Evolutionary conservation across 2,329 filamentous ascomycete species (phyloP), one percentile per base, ranked within the genome.

Genomic region (Hymenoscyphus albidus): DNA sequence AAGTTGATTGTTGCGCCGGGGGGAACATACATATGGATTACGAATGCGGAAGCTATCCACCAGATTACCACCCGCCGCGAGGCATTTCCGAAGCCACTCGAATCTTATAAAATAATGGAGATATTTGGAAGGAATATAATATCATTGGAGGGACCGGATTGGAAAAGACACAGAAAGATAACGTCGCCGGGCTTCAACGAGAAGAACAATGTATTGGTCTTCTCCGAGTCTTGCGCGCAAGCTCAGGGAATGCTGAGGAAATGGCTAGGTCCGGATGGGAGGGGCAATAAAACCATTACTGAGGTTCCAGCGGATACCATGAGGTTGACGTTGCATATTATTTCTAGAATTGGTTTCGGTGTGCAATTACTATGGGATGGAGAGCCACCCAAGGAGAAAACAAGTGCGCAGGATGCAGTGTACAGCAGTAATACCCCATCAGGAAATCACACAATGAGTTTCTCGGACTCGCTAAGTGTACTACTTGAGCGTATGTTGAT

Each of bases 161-260:
- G 90, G 91, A 86, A 87, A 39, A 82, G 85, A 76, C 90, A 94
- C 74, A 84, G 90, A 67, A 92, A 90, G 76, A 83, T 88, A 55
- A 89, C 87, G 0, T 85, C 87, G 35, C 86, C 89, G 0, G 85
- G 85, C 3, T 93, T 94, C 76, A 91, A 88, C 64, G 91, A 94
- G 78, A 87, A 83, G 77, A 93, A 92, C 75, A 88, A 91, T 64
- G 80, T 82, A 14, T 75, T 90, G 32, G 86, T 90, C 1, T 91
- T 88, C 76, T 78, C 77, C 9, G 87, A 91, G 73, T 81, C 83
- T 1, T 78, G 89, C 63, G 77, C 80, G 64, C 90, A 93, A 77
- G 84, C 88, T 0, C 78, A 83, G 66, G 81, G 82, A 13, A 83
- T 91, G 83, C 71, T 90, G 38, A 74, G 77, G 42, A 79, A 81